Conservation (phyloP, 2,329 filamentous ascomycete species). For the Trichoderma koningii region DNA sequence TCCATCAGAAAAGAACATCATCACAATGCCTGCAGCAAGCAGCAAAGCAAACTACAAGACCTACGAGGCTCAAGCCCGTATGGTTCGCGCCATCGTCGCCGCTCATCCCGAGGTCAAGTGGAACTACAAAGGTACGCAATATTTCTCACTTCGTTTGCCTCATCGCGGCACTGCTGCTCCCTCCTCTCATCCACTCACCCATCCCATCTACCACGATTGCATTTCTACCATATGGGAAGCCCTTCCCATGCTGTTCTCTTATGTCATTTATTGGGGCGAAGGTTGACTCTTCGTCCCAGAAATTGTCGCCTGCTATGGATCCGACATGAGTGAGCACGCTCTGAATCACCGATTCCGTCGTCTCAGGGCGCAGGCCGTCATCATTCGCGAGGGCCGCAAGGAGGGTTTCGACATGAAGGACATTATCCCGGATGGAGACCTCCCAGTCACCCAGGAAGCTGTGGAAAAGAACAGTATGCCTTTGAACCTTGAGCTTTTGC, state of each 20-base stretch:
- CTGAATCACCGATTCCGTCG: slow-evolving; percentile 56
- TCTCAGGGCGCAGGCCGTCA: slow-evolving; percentile 46
- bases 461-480: slow-evolving; percentile 48
- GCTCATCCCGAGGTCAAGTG: slow-evolving; percentile 57
- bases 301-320: slow-evolving; percentile 51
- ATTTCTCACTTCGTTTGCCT: slow-evolving; percentile 5
- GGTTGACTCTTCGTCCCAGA: slow-evolving; percentile 46
- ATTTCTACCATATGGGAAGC: background rate
- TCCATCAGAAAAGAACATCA: background rate
- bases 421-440: slow-evolving; percentile 41
- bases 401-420: slow-evolving; percentile 47
- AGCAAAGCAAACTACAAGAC: slow-evolving; percentile 58
- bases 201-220: background rate
- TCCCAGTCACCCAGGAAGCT: slow-evolving; percentile 44
- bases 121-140: slow-evolving; percentile 61
- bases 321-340: slow-evolving; percentile 50
- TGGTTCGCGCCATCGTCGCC: slow-evolving; percentile 63
- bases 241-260: background rate
- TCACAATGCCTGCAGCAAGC: slow-evolving; percentile 47
- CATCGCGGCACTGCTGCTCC: background rate
- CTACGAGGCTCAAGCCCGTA: slow-evolving; percentile 61
- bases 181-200: background rate
- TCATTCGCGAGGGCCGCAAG: slow-evolving; percentile 42
- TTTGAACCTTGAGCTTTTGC: background rate
- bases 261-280: slow-evolving; percentile 32